Evolutionary conservation across 83 land plant species (phyloP), one percentile per base, ranked within the genome.

Genomic region (Thuja plicata): DNA sequence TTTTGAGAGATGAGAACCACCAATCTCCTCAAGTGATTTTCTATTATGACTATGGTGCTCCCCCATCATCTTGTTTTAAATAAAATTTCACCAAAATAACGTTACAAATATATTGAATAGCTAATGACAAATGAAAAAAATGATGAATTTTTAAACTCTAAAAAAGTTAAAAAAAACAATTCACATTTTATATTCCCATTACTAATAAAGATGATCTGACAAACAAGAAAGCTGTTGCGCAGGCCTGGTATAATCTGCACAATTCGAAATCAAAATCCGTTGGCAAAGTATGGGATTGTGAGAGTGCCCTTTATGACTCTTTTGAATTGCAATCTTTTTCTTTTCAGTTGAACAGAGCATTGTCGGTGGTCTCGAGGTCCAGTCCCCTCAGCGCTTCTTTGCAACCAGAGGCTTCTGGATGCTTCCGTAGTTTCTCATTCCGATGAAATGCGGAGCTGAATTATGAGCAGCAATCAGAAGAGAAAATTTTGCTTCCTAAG

Each of bases 231-330:
- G 55, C 66, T 0, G 27, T 8, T 0, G 66, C 27, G 0, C 27
- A 60, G 27, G 66, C 66, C 8, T 60, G 66, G 66, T 19, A 60
- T 21, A 60, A 60, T 21, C 66, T 60, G 21, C 66, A 19, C 66
- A 60, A 60, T 60, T 60, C 66, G 5, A 60, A 60, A 19, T 60
- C 27, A 3, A 60, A 19, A 4, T 60, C 66, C 27, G 66, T 5
- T 4, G 66, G 66, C 62, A 2, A 21, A 60, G 5, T 92, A 0
- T 92, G 93, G 93, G 95, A 94, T 85, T 94, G 93, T 55, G 92
- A 89, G 1, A 94, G 95, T 87, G 54, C 89, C 4, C 92, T 94
- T 80, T 94, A 94, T 85, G 95, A 94, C 87, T 94, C 95, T 2
- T 94, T 92, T 90, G 93, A 94, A 89, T 92, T 92, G 88, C 89